These are phyloP conservation scores for Corniculantispora saksenae DNA, from an alignment of 2,329 filamentous ascomycete species.

Conservation along the genomic window DNA sequence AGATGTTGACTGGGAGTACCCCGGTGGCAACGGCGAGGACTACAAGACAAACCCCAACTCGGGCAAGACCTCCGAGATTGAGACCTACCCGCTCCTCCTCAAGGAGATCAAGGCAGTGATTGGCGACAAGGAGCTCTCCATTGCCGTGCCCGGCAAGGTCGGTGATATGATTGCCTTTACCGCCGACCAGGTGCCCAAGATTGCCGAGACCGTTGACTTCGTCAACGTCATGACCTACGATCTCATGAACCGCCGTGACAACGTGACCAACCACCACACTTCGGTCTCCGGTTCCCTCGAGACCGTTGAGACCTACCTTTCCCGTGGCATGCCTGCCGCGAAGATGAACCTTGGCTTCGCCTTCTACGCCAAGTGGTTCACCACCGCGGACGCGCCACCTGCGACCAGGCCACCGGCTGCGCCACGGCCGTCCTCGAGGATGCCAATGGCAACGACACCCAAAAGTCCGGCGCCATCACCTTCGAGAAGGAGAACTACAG, in stretches of 20 bases:
- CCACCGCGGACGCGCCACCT: slow-evolving; percentile 49
- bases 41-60: slow-evolving; percentile 64
- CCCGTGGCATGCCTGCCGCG: slow-evolving; percentile 52
- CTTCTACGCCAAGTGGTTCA: slow-evolving; percentile 71
- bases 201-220: slow-evolving; percentile 63
- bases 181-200: slow-evolving; percentile 53
- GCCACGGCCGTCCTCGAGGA: slow-evolving; percentile 60
- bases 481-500: slow-evolving; percentile 39
- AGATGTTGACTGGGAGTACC: slow-evolving; percentile 69
- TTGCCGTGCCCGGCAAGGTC: slow-evolving; percentile 64
- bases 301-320: slow-evolving; percentile 59
- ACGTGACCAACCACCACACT: slow-evolving; percentile 63
- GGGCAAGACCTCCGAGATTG: slow-evolving; percentile 59
- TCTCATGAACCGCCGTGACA: slow-evolving; percentile 72
- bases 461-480: slow-evolving; percentile 45
- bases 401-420: slow-evolving; percentile 56
- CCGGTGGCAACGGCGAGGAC: slow-evolving; percentile 66
- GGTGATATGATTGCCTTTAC: slow-evolving; percentile 71
- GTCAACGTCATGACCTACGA: slow-evolving; percentile 75
- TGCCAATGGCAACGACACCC: slow-evolving; percentile 59
- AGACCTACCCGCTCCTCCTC: slow-evolving; percentile 62
- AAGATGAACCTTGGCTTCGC: slow-evolving; percentile 68
- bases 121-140: slow-evolving; percentile 63
- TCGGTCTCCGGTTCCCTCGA: slow-evolving; percentile 56
- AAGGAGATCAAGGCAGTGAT: slow-evolving; percentile 58